These are phyloP conservation scores for Protea cynaroides DNA, from an alignment of 164 flowering plant species.

Conservation along the genomic window DNA sequence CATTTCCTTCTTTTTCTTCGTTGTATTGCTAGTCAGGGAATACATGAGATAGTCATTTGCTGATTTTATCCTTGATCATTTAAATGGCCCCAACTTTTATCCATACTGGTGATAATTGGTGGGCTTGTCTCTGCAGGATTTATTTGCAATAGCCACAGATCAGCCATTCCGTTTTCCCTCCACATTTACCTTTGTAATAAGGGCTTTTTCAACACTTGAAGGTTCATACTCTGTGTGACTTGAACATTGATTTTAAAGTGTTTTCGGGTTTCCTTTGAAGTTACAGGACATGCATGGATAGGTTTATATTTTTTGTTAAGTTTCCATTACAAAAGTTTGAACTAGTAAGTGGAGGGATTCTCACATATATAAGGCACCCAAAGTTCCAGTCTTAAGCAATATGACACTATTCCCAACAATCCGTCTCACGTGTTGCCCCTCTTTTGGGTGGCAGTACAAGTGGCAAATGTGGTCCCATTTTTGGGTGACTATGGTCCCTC, in stretches of 20 bases:
- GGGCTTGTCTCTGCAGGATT: constrained; percentile 52
- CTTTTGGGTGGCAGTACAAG: too few relatives aligned
- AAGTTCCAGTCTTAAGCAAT: too few relatives aligned
- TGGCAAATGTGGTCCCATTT: too few relatives aligned
- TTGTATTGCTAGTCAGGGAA: background rate
- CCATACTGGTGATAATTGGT: background rate
- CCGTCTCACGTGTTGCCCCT: too few relatives aligned
- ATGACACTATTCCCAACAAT: too few relatives aligned
- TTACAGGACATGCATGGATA: background rate
- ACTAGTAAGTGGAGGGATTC: too few relatives aligned
- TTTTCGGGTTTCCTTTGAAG: background rate
- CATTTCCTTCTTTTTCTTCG: too few relatives aligned
- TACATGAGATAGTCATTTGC: background rate
- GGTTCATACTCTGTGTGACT: constrained; percentile 36
- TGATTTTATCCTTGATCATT: background rate
- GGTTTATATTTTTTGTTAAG: background rate
- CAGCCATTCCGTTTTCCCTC: constrained; percentile 97
- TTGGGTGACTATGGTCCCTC: too few relatives aligned
- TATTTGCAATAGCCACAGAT: constrained; percentile 90
- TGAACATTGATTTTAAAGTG: background rate
- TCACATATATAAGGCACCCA: too few relatives aligned
- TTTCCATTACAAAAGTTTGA: too few relatives aligned
- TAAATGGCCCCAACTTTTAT: background rate
- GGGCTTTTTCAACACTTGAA: constrained; percentile 97
- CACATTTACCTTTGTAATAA: constrained; percentile 78